Base-by-base conservation (phyloP, 306 rosid species). In the Quercus suber region DNA sequence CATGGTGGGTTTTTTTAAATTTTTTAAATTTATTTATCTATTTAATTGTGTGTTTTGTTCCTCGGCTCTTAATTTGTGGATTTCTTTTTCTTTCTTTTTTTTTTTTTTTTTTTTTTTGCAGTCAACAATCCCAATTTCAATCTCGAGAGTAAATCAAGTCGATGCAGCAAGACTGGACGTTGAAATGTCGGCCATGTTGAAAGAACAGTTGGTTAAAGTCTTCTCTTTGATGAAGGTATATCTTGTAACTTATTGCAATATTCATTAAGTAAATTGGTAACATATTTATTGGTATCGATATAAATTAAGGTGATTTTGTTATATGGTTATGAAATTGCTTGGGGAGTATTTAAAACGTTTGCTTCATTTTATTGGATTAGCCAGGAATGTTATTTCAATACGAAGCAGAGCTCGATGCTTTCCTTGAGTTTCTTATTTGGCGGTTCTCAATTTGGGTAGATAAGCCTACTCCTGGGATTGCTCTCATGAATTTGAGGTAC, bases 311-410 rank as follows among this genome's bases (percentile, higher is more conserved):
- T 21, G 45, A 75, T 70, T 70, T 69, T 13, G 4, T 41, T 18
- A 5, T 10, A 17, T 81, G 28, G 72, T 10, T 51, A 8, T 76
- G 15, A 73, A 76, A 21, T 17, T 69, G 65, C 65, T 80, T 76
- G 57, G 56, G 25, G 55, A 76, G 84, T 56, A 76, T 61, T 49
- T 61, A 78, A 86, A 76, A 59, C 59, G 67, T 72, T 69, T 78
- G 55, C 69, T 86, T 77, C 5, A 65, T 75, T 79, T 87, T 64
- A 73, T 89, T 85, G 94, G 85, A 89, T 89, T 92, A 95, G 99
- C 99, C 99, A 92, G 99, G 99, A 92, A 90, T 95, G 97, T 65
- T 95, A 80, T 95, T 95, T 86, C 99, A 95, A 88, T 95, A 95
- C 84, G 99, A 95, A 90, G 99, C 99, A 3, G 90, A 91, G 80